Conservation (phyloP, 1,284 basidiomycete genomes). For the Cutaneotrichosporon cavernicola region DNA sequence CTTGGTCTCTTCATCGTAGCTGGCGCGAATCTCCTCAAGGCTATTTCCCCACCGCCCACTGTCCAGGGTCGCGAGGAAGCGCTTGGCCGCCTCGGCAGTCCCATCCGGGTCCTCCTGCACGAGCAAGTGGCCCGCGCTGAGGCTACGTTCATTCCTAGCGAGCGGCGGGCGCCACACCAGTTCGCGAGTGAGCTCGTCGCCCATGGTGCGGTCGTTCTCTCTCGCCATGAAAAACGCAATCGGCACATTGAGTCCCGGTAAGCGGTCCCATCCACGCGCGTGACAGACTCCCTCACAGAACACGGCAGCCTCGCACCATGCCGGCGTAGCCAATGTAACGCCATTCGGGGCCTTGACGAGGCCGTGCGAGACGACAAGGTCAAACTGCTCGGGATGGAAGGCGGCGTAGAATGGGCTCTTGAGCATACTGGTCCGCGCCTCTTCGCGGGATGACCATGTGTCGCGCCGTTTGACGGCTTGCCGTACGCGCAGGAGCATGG, state of each 20-base stretch:
- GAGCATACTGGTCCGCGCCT: slow-evolving; percentile 8
- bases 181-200: slow-evolving; percentile 23
- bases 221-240: slow-evolving; percentile 37
- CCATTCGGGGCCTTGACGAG: slow-evolving; percentile 52
- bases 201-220: slow-evolving; percentile 31
- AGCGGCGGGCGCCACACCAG: slow-evolving; percentile 39
- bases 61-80: slow-evolving; percentile 32
- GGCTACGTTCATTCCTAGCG: slow-evolving; percentile 35
- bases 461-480: slow-evolving; percentile 21
- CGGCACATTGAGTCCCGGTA: slow-evolving; percentile 32
- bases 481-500: slow-evolving; percentile 9
- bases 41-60: slow-evolving; percentile 11
- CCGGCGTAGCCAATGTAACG: slow-evolving; percentile 35
- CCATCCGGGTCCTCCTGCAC: slow-evolving; percentile 43
- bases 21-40: not conserved
- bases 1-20: slow-evolving; percentile 6
- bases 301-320: slow-evolving; percentile 36
- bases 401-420: slow-evolving; percentile 10
- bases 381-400: slow-evolving; percentile 24
- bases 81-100: slow-evolving; percentile 32
- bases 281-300: slow-evolving; percentile 31
- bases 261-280: slow-evolving; percentile 36
- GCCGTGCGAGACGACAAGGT: slow-evolving; percentile 66
- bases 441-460: slow-evolving; percentile 8
- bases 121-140: slow-evolving; percentile 38